These are phyloP conservation scores for Coemansia sp. DNA, from an alignment of 371 early-diverging fungal genomes.

Conservation along the genomic window DNA sequence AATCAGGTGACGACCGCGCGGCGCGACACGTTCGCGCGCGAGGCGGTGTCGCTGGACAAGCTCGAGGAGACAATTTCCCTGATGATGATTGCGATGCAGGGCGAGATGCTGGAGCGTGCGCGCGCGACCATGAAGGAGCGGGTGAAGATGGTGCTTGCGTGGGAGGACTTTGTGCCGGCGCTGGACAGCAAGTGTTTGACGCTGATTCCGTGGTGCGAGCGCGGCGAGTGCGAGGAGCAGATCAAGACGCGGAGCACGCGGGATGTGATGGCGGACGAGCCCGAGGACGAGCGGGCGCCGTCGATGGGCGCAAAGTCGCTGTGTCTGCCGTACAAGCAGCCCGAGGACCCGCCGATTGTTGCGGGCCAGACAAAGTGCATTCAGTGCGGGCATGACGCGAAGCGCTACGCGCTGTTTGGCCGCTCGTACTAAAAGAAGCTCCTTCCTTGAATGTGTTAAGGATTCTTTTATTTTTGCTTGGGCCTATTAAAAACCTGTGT, in stretches of 20 bases:
- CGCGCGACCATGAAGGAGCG: slow-evolving; percentile 76
- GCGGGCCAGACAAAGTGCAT: slow-evolving; percentile 80
- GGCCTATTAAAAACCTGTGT: too few species aligned
- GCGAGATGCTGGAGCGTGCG: slow-evolving; percentile 91
- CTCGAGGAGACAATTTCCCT: slow-evolving; percentile 62
- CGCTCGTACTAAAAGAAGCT: slow-evolving; percentile 74
- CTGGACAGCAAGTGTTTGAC: slow-evolving; percentile 89
- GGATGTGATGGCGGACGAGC: slow-evolving; percentile 67
- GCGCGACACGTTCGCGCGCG: slow-evolving; percentile 82
- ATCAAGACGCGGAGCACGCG: slow-evolving; percentile 94
- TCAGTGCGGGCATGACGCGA: slow-evolving; percentile 79
- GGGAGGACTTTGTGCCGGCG: slow-evolving; percentile 92
- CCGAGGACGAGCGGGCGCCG: slow-evolving; percentile 92
- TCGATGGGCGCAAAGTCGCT: slow-evolving; percentile 99
- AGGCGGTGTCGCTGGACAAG: slow-evolving; percentile 62
- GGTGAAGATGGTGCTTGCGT: slow-evolving; percentile 73
- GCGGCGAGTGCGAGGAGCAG: slow-evolving; percentile 89
- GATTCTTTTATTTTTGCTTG: background rate
- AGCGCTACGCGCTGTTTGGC: slow-evolving; percentile 86
- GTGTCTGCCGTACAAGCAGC: slow-evolving; percentile 98
- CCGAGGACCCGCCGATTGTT: slow-evolving; percentile 71
- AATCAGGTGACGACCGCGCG: slow-evolving; percentile 81
- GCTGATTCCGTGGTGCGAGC: slow-evolving; percentile 98
- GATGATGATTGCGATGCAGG: slow-evolving; percentile 86
- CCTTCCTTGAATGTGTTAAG: too few species aligned